Base-by-base conservation (phyloP, 768 basidiomycete genomes). In the Boletus reticulatus region DNA sequence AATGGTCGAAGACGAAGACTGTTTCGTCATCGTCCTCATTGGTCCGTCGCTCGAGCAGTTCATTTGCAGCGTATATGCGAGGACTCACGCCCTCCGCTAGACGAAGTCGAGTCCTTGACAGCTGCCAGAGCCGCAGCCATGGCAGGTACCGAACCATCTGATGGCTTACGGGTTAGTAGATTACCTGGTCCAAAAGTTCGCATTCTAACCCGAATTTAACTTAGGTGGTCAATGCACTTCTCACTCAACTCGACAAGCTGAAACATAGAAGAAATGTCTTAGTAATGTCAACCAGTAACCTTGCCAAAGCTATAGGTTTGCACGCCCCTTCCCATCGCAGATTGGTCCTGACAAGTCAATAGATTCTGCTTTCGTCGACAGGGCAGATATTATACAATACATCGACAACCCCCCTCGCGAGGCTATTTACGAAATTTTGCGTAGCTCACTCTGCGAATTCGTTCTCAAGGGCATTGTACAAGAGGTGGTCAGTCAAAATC, bases 321-420 rank as follows among this genome's bases (percentile, higher is more conserved):
- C 61, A 38, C 17, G 38, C 37, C n/a, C 43, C 42, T 34, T 42
- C 8, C 22, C 22, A 39, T 55, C 22, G 8, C 6, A 2, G 13
- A 20, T 39, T 17, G 19, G 16, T 16, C 9, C 37, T 53, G 29
- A 57, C 43, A 47, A 43, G 19, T 44, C 44, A 10, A 34, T 19
- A 98, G 96, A 99, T 64, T 85, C 84, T 48, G 97, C 96, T 4
- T 98, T 98, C 68, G 85, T 98, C 46, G 97, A 98, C 67, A 88
- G 97, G 39, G 97, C 96, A 10, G 97, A 99, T 65, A 94, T 98
- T 47, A 84, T 97, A 19, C 95, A 96, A 76, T 97, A 93, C 64
- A 81, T 98, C 19, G 95, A 94, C 60, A 79, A 94, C 8, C 97
- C 97, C 1, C 87, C 94, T 6, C 82, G 87, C 16, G 89, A 94